Conservation (phyloP, 2,329 filamentous ascomycete genomes). For the Helotiales sp. region DNA sequence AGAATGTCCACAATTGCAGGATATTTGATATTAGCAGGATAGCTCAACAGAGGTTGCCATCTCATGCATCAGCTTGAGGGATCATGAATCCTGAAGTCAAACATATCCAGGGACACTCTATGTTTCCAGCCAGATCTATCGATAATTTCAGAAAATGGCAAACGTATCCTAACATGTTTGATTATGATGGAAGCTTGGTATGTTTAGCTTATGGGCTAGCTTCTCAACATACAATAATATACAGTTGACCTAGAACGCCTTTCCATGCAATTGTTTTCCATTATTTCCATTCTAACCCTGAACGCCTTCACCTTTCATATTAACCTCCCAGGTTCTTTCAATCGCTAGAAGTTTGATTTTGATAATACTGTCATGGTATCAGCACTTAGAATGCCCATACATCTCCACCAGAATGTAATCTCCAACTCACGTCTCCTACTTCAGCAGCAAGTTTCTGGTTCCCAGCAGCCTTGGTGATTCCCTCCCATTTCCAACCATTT, state of each 20-base stretch:
- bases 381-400: constrained; percentile 26
- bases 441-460: constrained; percentile 38
- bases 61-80: no score
- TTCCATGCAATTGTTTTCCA: no score
- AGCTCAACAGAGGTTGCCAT: no score
- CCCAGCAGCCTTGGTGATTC: constrained; percentile 20
- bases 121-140: no score
- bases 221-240: background rate
- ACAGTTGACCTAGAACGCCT: no score
- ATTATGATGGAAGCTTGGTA: background rate
- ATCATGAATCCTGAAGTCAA: no score
- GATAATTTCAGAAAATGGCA: no score
- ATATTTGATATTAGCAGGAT: no score
- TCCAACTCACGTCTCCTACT: constrained; percentile 42
- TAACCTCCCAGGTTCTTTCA: background rate
- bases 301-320: background rate
- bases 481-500: constrained; percentile 77
- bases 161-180: background rate
- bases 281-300: no score
- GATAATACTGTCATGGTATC: constrained; percentile 31
- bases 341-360: constrained; percentile 27
- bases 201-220: background rate
- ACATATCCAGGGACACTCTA: no score
- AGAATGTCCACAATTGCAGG: no score
- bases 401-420: constrained; percentile 19